phyloP scores from a whole-genome alignment of 2,329 filamentous ascomycete genomes.

The Fusarium penzigii region DNA sequence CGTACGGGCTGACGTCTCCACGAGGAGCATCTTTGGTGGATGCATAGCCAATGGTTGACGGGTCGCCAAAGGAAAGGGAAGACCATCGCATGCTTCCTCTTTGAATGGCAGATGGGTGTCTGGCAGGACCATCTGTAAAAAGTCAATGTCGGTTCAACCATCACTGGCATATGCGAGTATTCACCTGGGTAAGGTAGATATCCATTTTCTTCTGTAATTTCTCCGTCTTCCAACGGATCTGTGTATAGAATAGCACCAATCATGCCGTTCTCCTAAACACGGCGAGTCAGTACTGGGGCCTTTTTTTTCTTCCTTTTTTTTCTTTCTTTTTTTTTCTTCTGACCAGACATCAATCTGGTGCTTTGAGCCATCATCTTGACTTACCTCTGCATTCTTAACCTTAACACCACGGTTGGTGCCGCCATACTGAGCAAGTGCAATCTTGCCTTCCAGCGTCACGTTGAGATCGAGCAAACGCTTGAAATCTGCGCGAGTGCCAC shows the following conservation, averaged over 20 bases:
- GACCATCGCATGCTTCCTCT: conserved; percentile 20
- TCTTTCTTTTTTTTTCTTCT: rapidly evolving
- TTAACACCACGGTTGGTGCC: conserved; percentile 19
- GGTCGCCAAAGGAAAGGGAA: conserved; percentile 19
- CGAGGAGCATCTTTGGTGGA: conserved; percentile 19
- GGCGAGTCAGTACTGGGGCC: too few relatives aligned
- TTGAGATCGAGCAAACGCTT: conserved; percentile 12
- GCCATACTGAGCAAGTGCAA: conserved; percentile 10
- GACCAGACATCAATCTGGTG: too few relatives aligned
- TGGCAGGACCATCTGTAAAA: conserved; percentile 12
- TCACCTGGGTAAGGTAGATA: conserved; percentile 15
- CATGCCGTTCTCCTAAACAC: conserved; percentile 8
- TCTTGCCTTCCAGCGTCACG: conserved; percentile 11
- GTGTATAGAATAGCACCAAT: conserved; percentile 17
- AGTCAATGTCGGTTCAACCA: neutral
- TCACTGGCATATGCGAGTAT: too few relatives aligned
- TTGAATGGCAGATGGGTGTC: conserved; percentile 20
- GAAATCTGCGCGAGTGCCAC: conserved; percentile 10
- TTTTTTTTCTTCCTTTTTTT: too few relatives aligned
- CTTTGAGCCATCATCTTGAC: neutral
- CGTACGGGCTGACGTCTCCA: conserved; percentile 13
- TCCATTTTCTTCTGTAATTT: conserved; percentile 18
- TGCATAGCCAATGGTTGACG: conserved; percentile 22
- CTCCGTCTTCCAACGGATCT: conserved; percentile 9
- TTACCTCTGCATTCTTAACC: conserved; percentile 18